These are phyloP conservation scores for Naumovozyma castellii DNA, from an alignment of 805 yeast genomes.

Conservation along the genomic window DNA sequence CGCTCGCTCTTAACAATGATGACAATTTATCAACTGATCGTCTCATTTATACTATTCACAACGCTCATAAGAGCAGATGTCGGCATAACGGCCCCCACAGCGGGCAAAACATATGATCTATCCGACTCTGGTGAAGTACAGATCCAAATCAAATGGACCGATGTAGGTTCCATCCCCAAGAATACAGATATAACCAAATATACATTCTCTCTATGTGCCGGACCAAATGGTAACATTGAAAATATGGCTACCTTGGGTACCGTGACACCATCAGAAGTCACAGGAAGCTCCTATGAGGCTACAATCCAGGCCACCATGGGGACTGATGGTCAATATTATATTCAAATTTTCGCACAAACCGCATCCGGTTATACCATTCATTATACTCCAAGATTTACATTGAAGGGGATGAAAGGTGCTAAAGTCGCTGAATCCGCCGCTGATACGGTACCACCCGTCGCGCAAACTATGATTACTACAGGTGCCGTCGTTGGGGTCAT, in stretches of 20 bases:
- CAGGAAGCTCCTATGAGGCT: slow-evolving; percentile 32
- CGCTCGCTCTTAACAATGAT: too few relatives aligned
- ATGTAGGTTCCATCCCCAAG: slow-evolving; percentile 39
- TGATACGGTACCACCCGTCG: slow-evolving; percentile 32
- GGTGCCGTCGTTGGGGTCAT: slow-evolving; percentile 9
- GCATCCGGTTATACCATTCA: slow-evolving; percentile 46
- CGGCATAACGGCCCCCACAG: slow-evolving; percentile 5
- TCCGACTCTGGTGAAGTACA: slow-evolving; percentile 15
- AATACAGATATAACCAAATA: slow-evolving; percentile 37
- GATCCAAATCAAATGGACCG: slow-evolving; percentile 40
- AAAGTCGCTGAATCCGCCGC: slow-evolving; percentile 32
- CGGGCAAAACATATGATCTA: slow-evolving; percentile 7
- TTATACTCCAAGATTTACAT: slow-evolving; percentile 53
- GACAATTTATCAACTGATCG: neutral
- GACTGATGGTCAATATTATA: slow-evolving; percentile 54
- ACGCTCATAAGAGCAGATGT: slow-evolving; percentile 1
- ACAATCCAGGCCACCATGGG: slow-evolving; percentile 37
- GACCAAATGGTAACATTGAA: slow-evolving; percentile 42
- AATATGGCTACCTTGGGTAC: slow-evolving; percentile 31
- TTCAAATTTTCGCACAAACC: slow-evolving; percentile 52
- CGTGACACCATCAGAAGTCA: slow-evolving; percentile 27
- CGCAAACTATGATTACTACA: slow-evolving; percentile 17
- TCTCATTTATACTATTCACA: neutral
- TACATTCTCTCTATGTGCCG: slow-evolving; percentile 59
- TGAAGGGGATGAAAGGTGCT: slow-evolving; percentile 69